These are phyloP conservation scores for Xanthoconium stramineum DNA, from an alignment of 768 basidiomycete genomes.

Conservation along the genomic window DNA sequence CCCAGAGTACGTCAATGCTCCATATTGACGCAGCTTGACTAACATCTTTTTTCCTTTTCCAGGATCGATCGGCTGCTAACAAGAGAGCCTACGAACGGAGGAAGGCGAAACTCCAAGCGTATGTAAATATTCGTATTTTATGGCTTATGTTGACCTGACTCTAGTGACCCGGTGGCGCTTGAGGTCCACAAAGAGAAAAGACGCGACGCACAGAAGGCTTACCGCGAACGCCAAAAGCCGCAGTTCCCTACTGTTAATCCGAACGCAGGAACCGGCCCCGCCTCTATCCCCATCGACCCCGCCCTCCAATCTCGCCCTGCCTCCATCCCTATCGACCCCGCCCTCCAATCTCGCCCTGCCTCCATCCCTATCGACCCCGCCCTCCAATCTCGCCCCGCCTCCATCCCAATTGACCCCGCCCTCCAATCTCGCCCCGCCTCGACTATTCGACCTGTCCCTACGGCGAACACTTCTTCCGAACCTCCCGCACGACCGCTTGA, in stretches of 20 bases:
- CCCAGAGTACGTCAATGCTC: too few relatives aligned
- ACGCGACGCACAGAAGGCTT: not conserved
- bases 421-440: not conserved
- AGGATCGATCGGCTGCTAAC: not conserved
- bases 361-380: too few relatives aligned
- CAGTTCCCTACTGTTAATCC: not conserved
- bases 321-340: not conserved
- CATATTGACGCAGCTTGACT: too few relatives aligned
- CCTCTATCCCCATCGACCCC: not conserved
- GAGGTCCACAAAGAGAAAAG: not conserved
- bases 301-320: not conserved
- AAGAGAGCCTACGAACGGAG: not conserved
- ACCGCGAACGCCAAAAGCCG: not conserved
- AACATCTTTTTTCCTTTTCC: too few relatives aligned
- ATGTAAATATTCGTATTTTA: not conserved
- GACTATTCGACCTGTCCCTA: too few relatives aligned
- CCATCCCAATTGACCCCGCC: not conserved
- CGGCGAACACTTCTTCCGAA: too few relatives aligned
- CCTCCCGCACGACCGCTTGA: not conserved
- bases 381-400: not conserved
- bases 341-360: not conserved
- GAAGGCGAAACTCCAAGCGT: not conserved
- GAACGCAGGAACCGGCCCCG: not conserved
- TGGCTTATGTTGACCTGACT: not conserved
- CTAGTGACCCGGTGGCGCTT: not conserved